phyloP scores from a whole-genome alignment of 2,329 filamentous ascomycete species.

The Colletotrichum orbiculare region DNA sequence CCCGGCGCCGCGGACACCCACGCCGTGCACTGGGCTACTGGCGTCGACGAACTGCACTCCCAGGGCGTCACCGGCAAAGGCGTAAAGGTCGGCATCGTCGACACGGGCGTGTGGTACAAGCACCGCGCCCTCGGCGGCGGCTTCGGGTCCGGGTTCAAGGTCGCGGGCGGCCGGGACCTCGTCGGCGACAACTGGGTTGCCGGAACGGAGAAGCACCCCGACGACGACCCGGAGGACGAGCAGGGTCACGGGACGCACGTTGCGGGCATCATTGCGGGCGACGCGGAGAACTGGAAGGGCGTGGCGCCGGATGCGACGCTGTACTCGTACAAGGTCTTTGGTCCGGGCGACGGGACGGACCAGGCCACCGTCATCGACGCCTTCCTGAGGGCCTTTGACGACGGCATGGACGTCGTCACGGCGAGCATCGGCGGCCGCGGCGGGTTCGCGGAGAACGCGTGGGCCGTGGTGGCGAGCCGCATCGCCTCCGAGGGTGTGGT shows the following conservation, averaged over 20 bases:
- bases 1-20: neutral
- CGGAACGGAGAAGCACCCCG: constrained; percentile 45
- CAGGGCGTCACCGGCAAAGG: constrained; percentile 37
- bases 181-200: constrained; percentile 50
- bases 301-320: constrained; percentile 42
- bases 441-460: constrained; percentile 47
- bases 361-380: constrained; percentile 36
- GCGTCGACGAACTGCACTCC: constrained; percentile 36
- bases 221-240: constrained; percentile 45
- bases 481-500: constrained; percentile 56
- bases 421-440: constrained; percentile 38
- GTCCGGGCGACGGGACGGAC: constrained; percentile 27
- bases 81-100: constrained; percentile 38
- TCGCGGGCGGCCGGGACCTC: constrained; percentile 56
- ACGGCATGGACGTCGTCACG: constrained; percentile 46
- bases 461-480: constrained; percentile 51
- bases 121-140: constrained; percentile 54
- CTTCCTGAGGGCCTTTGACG: constrained; percentile 43
- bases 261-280: constrained; percentile 45
- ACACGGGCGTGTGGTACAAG: constrained; percentile 37
- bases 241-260: constrained; percentile 47
- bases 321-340: constrained; percentile 42
- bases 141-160: constrained; percentile 57
- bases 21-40: constrained; percentile 37
- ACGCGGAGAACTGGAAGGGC: constrained; percentile 38